A percentile compares a stretch with the other conserved stretches of the same genome.
Conservation (phyloP, 2,329 filamentous ascomycete genomes). For the Venturia pyrina region DNA sequence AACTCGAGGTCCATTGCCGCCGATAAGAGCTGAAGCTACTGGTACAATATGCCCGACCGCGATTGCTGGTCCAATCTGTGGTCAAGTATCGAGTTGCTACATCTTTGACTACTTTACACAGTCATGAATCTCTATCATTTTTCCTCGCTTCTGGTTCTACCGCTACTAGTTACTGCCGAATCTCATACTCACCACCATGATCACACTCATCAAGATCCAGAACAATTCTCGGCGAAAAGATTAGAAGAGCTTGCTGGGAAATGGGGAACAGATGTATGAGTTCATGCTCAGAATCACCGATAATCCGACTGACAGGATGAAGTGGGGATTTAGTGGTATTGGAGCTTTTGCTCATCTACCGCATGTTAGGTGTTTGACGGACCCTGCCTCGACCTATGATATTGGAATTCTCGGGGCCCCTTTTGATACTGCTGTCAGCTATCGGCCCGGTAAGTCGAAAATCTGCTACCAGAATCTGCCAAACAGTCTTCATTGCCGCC, state of each 20-base stretch:
- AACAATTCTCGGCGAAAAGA: conserved; percentile 2
- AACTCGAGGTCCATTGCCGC: background rate
- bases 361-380: conserved; percentile 37
- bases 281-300: background rate
- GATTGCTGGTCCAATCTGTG: background rate
- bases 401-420: conserved; percentile 40
- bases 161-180: background rate
- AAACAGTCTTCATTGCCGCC: background rate
- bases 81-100: background rate
- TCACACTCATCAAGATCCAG: conserved; percentile 4
- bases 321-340: conserved; percentile 64
- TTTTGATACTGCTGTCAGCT: conserved; percentile 40
- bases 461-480: background rate
- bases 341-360: conserved; percentile 42
- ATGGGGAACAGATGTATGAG: conserved; percentile 31
- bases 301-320: conserved; percentile 12
- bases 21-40: background rate
- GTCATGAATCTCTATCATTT: background rate
- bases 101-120: background rate
- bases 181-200: background rate
- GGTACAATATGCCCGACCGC: conserved; percentile 15
- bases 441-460: conserved; percentile 28
- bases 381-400: conserved; percentile 34
- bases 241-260: conserved; percentile 19
- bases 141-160: background rate